Evolutionary conservation across 164 flowering plant genomes (phyloP).

Genomic region (Stephania yunnanensis): DNA sequence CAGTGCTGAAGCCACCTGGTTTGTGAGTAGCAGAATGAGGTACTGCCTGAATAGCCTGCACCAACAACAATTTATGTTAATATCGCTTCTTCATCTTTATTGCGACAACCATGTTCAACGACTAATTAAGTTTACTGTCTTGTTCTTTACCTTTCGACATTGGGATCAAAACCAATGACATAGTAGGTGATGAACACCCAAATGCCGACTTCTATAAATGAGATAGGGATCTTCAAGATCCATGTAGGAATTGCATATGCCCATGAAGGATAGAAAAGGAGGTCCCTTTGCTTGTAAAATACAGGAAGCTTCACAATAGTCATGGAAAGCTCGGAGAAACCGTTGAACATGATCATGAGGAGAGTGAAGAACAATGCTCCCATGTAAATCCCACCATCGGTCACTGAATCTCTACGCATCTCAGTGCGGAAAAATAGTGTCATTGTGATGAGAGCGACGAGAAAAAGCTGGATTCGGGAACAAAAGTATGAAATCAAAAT

Average conservation of each 20-base stretch:
- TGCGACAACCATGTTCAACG: neutral
- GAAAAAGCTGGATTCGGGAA: slow-evolving; percentile 26
- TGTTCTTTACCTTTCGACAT: slow-evolving; percentile 33
- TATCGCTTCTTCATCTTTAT: neutral
- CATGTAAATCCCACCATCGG: slow-evolving; percentile 35
- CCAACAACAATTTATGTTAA: neutral
- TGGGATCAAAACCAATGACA: slow-evolving; percentile 50
- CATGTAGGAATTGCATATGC: slow-evolving; percentile 70
- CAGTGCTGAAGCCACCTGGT: slow-evolving; percentile 50
- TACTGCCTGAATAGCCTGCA: slow-evolving; percentile 52
- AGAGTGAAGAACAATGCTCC: slow-evolving; percentile 49
- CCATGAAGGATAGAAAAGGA: slow-evolving; percentile 79
- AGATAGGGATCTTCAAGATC: slow-evolving; percentile 53
- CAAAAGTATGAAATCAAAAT: neutral
- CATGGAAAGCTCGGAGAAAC: slow-evolving; percentile 46
- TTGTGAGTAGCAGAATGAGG: slow-evolving; percentile 30
- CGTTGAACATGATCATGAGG: slow-evolving; percentile 39
- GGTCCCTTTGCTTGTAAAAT: slow-evolving; percentile 81
- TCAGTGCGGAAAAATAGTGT: slow-evolving; percentile 47
- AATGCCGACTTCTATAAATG: slow-evolving; percentile 40
- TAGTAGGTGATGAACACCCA: slow-evolving; percentile 53
- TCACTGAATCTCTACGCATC: slow-evolving; percentile 24
- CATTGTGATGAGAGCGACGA: slow-evolving; percentile 34
- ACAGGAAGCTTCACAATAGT: slow-evolving; percentile 57
- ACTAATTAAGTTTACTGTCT: no score